phyloP scores from a whole-genome alignment of 306 rosid genomes.

The Neltuma alba region DNA sequence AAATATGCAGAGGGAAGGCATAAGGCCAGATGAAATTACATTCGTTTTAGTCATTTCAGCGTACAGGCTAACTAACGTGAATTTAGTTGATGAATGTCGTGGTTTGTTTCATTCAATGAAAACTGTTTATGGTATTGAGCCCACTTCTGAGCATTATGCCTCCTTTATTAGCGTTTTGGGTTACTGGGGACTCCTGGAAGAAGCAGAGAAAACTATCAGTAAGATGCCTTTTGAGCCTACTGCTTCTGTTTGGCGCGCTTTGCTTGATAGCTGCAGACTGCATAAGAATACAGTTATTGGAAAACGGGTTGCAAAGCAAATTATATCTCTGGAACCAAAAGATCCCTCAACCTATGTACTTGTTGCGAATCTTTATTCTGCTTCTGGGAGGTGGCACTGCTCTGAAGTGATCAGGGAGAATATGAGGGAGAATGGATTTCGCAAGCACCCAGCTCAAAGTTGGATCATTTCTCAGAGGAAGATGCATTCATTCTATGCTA shows the following conservation, averaged over 20 bases:
- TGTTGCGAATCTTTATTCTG: constrained; percentile 80
- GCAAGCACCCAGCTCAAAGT: constrained; percentile 76
- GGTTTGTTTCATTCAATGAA: constrained; percentile 65
- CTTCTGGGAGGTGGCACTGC: constrained; percentile 89
- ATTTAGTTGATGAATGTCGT: constrained; percentile 69
- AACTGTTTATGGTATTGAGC: constrained; percentile 54
- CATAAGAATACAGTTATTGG: constrained; percentile 57
- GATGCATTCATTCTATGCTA: constrained; percentile 75
- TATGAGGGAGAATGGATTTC: constrained; percentile 76
- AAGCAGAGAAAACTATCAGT: constrained; percentile 71
- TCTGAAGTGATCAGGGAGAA: constrained; percentile 67
- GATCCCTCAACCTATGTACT: constrained; percentile 77
- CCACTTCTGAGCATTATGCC: constrained; percentile 67
- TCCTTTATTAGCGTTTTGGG: constrained; percentile 85
- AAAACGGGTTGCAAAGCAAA: constrained; percentile 56
- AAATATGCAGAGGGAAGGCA: constrained; percentile 68
- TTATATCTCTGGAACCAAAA: constrained; percentile 69
- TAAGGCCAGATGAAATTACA: constrained; percentile 63
- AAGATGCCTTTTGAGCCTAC: constrained; percentile 68
- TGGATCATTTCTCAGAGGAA: constrained; percentile 68
- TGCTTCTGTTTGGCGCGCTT: constrained; percentile 73
- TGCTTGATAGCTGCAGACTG: constrained; percentile 78
- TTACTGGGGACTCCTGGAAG: constrained; percentile 79
- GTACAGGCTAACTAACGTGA: constrained; percentile 57
- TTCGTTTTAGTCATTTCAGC: constrained; percentile 76